Evolutionary conservation across 2,329 filamentous ascomycete species (phyloP), one percentile per base, ranked within the genome.

Genomic region (Tolypocladium tundrense): DNA sequence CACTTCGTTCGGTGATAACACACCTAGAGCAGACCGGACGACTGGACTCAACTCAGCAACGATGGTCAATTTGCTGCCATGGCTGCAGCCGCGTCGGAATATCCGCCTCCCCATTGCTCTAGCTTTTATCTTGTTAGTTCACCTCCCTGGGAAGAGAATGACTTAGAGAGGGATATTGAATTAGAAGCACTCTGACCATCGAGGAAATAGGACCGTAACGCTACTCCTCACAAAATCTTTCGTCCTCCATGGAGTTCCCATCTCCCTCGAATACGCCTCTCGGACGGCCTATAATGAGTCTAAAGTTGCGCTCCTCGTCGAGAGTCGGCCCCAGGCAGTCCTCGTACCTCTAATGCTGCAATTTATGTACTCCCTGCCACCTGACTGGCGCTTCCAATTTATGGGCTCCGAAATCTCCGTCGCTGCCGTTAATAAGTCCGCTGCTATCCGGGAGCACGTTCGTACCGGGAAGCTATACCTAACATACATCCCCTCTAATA

Each of bases 371-470:
- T 78, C 83, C 24, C 76, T 83, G 2, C 80, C 80, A 7, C 76
- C 79, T 1, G 79, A 82, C 69, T 84, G 81, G 80, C 76, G 75
- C 33, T 82, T 82, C 70, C 74, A 75, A 43, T 82, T 82, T 71
- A 80, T 82, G 74, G 79, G 80, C 57, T 80, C 77, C 16, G 39
- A 66, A 27, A 72, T 74, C 55, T 78, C 76, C 9, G 75, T 82
- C 31, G 68, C 70, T 40, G 64, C 64, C 60, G 65, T 82, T 63
- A 79, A 79, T 67, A 52, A 62, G 55, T 77, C 73, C 40, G 67
- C 74, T 19, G 76, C 79, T 43, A 77, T 81, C 65, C 74, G 73
- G 7, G 67, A 75, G 60, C 73, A 77, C 51, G 71, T 76, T 42
- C 61, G 60, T n/a, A 58, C 70, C 1, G 77, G 76, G 39, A 82